phyloP scores from a whole-genome alignment of 768 basidiomycete species.

The Boletus bicolor region DNA sequence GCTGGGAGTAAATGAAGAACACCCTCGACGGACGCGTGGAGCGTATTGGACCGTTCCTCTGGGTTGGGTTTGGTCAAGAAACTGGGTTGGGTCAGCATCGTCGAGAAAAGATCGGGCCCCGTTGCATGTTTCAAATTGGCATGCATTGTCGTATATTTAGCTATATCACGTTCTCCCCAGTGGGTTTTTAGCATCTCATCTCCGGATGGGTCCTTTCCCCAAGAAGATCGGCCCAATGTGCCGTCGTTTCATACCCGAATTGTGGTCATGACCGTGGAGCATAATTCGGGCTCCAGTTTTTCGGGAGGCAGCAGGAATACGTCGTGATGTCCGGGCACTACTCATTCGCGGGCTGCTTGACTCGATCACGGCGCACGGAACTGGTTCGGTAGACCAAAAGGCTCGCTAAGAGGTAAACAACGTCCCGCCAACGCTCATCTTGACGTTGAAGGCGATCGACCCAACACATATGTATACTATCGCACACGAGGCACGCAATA shows the following conservation, averaged over 20 bases:
- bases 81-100: neutral
- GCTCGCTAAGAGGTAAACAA: neutral
- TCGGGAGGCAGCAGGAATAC: neutral
- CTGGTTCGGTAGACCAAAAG: neutral
- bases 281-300: neutral
- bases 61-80: neutral
- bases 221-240: neutral
- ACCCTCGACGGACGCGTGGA: neutral
- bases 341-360: neutral
- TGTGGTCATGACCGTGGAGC: neutral
- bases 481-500: slow-evolving; percentile 3
- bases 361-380: neutral
- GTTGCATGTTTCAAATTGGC: neutral
- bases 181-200: neutral
- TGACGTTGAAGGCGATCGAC: neutral
- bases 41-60: neutral
- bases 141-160: slow-evolving; percentile 1
- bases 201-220: neutral
- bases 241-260: neutral
- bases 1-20: neutral
- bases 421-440: neutral
- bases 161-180: neutral
- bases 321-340: neutral
- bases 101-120: neutral
- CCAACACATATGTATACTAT: neutral